Conservation (phyloP, 805 yeast species). For the Saccharomycopsis sp. region DNA sequence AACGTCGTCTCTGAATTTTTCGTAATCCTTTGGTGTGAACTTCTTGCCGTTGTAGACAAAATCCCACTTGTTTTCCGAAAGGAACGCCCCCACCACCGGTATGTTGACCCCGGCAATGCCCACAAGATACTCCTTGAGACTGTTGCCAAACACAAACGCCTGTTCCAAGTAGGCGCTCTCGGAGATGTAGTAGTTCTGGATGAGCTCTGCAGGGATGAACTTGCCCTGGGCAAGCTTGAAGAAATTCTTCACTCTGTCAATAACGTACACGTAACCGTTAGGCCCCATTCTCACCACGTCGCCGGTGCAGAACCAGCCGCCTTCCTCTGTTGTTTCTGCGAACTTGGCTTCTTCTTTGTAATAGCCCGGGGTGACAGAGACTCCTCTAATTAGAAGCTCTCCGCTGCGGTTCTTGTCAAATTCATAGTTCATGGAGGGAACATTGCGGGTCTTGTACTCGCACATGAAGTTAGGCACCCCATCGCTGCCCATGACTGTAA, state of each 20-base stretch:
- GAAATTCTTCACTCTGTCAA: slow-evolving; percentile 49
- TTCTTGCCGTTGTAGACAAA: not conserved
- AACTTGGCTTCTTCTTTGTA: slow-evolving; percentile 34
- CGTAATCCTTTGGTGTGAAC: not conserved
- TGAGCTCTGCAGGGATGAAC: slow-evolving; percentile 38
- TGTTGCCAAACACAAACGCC: slow-evolving; percentile 5
- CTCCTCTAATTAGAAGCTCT: slow-evolving; percentile 56
- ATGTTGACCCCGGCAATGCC: slow-evolving; percentile 23
- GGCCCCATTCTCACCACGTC: slow-evolving; percentile 41
- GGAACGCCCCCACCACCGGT: not conserved
- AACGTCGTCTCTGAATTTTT: not conserved
- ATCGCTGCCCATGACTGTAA: slow-evolving; percentile 40
- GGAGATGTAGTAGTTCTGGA: slow-evolving; percentile 33
- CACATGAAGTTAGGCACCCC: slow-evolving; percentile 49
- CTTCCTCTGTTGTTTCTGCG: slow-evolving; percentile 33
- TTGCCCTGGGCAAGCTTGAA: slow-evolving; percentile 29
- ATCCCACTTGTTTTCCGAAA: not conserved
- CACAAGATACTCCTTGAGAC: slow-evolving; percentile 1
- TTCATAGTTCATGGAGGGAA: slow-evolving; percentile 53
- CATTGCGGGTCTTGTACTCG: slow-evolving; percentile 53
- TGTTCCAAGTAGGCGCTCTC: slow-evolving; percentile 24
- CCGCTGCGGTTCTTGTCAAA: slow-evolving; percentile 41
- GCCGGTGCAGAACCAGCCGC: slow-evolving; percentile 50
- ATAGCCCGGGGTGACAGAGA: slow-evolving; percentile 50
- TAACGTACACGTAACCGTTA: slow-evolving; percentile 37